Percentiles rank a stretch among this genome's conserved stretches.
Evolutionary conservation across 495 filamentous ascomycete genomes (phyloP).

Genomic region (Aspergillus funiculosus): DNA sequence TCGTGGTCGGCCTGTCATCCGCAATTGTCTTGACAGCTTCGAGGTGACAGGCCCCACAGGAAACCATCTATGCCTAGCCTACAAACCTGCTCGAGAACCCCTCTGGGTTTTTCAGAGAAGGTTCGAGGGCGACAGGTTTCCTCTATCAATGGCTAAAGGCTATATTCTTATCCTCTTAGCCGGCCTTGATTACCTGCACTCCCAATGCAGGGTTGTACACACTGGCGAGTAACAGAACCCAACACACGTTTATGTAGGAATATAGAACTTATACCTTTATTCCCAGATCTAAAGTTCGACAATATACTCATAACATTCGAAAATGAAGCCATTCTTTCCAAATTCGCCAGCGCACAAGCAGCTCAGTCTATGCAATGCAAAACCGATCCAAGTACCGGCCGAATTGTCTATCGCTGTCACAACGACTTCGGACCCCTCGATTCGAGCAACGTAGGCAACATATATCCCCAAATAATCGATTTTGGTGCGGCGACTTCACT

Average conservation of each 20-base stretch:
- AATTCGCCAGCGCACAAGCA: slow-evolving; percentile 19
- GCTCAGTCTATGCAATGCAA: slow-evolving; percentile 24
- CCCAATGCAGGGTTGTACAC: slow-evolving; percentile 27
- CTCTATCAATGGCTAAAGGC: slow-evolving; percentile 21
- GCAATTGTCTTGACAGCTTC: slow-evolving; percentile 17
- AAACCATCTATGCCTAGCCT: slow-evolving; percentile 30
- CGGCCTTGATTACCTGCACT: slow-evolving; percentile 35
- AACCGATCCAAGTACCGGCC: too few relatives aligned
- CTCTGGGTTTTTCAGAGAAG: slow-evolving; percentile 22
- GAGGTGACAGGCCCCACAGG: slow-evolving; percentile 18
- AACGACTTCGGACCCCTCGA: too few relatives aligned
- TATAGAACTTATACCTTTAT: neutral
- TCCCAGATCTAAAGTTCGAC: slow-evolving; percentile 31
- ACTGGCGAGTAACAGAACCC: slow-evolving; percentile 17
- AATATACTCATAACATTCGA: slow-evolving; percentile 34
- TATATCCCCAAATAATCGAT: too few relatives aligned
- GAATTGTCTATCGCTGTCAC: too few relatives aligned
- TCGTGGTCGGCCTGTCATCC: slow-evolving; percentile 14
- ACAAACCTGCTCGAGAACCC: slow-evolving; percentile 27
- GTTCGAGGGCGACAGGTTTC: slow-evolving; percentile 13
- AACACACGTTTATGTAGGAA: neutral
- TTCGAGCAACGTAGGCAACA: too few relatives aligned
- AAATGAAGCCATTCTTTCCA: slow-evolving; percentile 24
- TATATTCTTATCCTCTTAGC: slow-evolving; percentile 26
- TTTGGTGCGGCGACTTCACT: too few relatives aligned